These are phyloP conservation scores for Aspergillus sclerotialis DNA, from an alignment of 2,329 filamentous ascomycete species.

Conservation along the genomic window DNA sequence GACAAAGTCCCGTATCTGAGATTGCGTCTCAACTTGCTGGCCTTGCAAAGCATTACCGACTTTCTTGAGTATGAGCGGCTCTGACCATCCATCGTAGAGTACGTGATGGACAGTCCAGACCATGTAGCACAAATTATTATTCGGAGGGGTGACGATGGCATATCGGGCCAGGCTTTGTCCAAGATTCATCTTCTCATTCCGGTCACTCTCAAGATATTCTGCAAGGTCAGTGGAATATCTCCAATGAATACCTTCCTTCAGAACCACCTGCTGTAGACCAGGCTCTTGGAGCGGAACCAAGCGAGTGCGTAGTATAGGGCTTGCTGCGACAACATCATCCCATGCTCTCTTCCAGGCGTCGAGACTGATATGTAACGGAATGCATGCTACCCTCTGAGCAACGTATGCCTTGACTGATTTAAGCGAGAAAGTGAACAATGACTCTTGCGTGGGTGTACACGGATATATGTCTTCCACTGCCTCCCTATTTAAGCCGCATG, in stretches of 20 bases:
- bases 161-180: constrained; percentile 30
- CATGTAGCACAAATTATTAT: constrained; percentile 29
- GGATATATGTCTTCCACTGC: constrained; percentile 36
- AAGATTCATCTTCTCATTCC: constrained; percentile 24
- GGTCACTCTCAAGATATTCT: constrained; percentile 20
- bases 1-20: constrained; percentile 43
- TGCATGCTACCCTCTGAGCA: constrained; percentile 35
- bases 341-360: constrained; percentile 38
- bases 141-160: constrained; percentile 21
- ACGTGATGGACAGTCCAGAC: constrained; percentile 47
- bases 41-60: constrained; percentile 21
- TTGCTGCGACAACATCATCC: constrained; percentile 33
- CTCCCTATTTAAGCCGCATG: constrained; percentile 21
- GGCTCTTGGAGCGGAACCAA: constrained; percentile 30
- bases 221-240: constrained; percentile 16
- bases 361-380: constrained; percentile 29
- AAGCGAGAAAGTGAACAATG: constrained; percentile 39
- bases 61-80: constrained; percentile 30
- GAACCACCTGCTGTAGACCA: constrained; percentile 30
- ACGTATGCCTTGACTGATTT: constrained; percentile 40
- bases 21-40: constrained; percentile 9
- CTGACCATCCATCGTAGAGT: constrained; percentile 45
- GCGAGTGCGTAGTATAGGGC: constrained; percentile 42
- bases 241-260: constrained; percentile 27
- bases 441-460: constrained; percentile 36